Base-by-base conservation (phyloP, 129 eudicot species). In the Silybum marianum region DNA sequence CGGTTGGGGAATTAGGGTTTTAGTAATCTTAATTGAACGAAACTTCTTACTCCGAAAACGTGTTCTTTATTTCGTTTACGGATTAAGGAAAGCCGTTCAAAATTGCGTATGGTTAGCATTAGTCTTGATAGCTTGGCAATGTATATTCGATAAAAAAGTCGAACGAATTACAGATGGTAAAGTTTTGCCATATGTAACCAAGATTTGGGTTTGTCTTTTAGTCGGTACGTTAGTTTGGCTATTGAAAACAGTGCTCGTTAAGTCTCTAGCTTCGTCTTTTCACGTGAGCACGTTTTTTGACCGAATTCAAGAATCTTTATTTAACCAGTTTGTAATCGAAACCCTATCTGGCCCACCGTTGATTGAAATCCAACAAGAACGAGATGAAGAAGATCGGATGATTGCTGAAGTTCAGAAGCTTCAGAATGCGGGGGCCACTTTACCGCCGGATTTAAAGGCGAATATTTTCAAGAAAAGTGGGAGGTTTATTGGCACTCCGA, bases 41-140 rank as follows among this genome's bases (percentile, higher is more conserved):
- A 86, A 84, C 21, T 84, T 89, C 63, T 16, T 89, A 7, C 70
- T 89, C 16, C 76, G 92, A 23, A 89, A 89, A 76, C 32, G 90
- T 30, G 90, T 89, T 51, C 46, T 89, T 40, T 89, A 89, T 81
- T 89, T 89, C 22, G 96, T 88, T 0, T 91, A 88, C 38, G 98
- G 97, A 7, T 60, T 93, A 75, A 85, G 91, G 19, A 91, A 87
- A 32, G 80, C 94, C 0, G 97, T 93, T 3, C 94, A 89, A 66
- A 91, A 91, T 67, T 91, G 97, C 13, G 74, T 93, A 22, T 93
- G 98, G 98, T 85, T 91, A 71, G 80, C 84, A 0, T 73, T 91
- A 36, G 91, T 89, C 77, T 87, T 93, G 82, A 73, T 93, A 24
- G 91, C 93, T 39, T 93, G 98, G 97, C 79, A 79, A 26, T 69